Base-by-base conservation (phyloP, 2,329 filamentous ascomycete genomes). In the Trichophaea hybrida region DNA sequence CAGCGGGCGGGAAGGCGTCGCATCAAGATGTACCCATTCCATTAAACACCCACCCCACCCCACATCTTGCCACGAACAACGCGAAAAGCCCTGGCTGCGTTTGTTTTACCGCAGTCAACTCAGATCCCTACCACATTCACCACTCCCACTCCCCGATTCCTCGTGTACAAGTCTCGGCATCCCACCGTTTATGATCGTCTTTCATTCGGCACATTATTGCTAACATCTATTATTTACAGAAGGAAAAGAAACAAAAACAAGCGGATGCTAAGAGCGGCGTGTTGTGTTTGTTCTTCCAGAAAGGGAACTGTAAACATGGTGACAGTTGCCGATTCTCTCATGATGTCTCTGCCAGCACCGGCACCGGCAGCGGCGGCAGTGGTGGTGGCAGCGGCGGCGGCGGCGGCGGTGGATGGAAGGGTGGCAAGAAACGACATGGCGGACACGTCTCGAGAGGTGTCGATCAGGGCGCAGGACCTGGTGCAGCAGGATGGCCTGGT, bases 311-410 rank as follows among this genome's bases (percentile, higher is more conserved):
- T 72, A 80, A 80, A 5, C 83, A 86, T 69, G 85, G 85, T 24
- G 82, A 84, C 38, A 81, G 82, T 68, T 88, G 85, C 73, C 87
- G 84, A 1, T 88, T 84, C 71, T 77, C 84, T 59, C 85, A 88
- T 69, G 82, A 86, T 46, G 68, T 66, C 37, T 24, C 61, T 33
- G 24, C 38, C 5, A 32, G n/a, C 13, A 46, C 35, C 38, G 10
- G 13, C 33, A 32, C 13, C 51, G 8, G 37, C 17, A 34, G 13
- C 51, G 56, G 59, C 35, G 51, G 51, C 17, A 12, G 50, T 24
- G 17, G 51, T 32, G 34, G 49, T 4, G 50, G 58, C 5, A 35
- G 55, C 5, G 57, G 60, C 13, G 34, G 54, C 38, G n/a, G 40
- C 2, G 59, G 59, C 5, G 60, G 62, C 8, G 59, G 57, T 6